These are phyloP conservation scores for Craterostigma plantagineum DNA, from an alignment of 257 asterid genomes.

Conservation along the genomic window DNA sequence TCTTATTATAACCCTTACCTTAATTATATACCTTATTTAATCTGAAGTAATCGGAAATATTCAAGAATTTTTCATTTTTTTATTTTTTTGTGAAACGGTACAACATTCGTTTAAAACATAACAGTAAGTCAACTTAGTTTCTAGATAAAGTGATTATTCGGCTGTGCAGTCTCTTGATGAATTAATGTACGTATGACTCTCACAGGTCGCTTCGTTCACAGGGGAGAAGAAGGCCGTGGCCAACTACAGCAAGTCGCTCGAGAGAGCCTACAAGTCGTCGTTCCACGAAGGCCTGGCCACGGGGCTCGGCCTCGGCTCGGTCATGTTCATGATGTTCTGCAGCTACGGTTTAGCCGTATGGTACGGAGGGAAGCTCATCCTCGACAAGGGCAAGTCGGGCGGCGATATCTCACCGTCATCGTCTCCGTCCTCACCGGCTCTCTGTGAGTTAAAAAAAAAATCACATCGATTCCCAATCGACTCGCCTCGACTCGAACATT, in stretches of 20 bases:
- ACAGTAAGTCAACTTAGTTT: too few relatives aligned
- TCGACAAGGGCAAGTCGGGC: slow-evolving; percentile 50
- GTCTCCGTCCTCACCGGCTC: slow-evolving; percentile 48
- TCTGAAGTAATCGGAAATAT: too few relatives aligned
- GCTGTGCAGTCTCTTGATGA: too few relatives aligned
- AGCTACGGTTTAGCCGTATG: slow-evolving; percentile 51
- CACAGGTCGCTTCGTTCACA: slow-evolving; percentile 47
- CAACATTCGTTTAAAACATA: too few relatives aligned
- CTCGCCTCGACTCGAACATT: too few relatives aligned
- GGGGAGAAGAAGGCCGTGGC: slow-evolving; percentile 53
- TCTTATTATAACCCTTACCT: too few relatives aligned
- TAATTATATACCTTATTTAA: too few relatives aligned
- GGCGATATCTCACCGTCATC: slow-evolving; percentile 48
- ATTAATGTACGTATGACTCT: background rate
- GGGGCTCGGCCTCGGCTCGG: slow-evolving; percentile 44
- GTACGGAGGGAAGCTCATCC: slow-evolving; percentile 51
- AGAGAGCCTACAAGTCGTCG: slow-evolving; percentile 31
- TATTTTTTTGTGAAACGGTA: too few relatives aligned
- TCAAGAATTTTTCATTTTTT: too few relatives aligned
- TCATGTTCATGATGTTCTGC: slow-evolving; percentile 31
- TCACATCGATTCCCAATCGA: too few relatives aligned
- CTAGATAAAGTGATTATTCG: too few relatives aligned
- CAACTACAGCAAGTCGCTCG: slow-evolving; percentile 34
- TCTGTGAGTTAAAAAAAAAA: slow-evolving; percentile 17
- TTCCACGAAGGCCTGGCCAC: slow-evolving; percentile 37